Conservation (phyloP, 2,329 filamentous ascomycete genomes). For the Pseudogymnoascus sp. region DNA sequence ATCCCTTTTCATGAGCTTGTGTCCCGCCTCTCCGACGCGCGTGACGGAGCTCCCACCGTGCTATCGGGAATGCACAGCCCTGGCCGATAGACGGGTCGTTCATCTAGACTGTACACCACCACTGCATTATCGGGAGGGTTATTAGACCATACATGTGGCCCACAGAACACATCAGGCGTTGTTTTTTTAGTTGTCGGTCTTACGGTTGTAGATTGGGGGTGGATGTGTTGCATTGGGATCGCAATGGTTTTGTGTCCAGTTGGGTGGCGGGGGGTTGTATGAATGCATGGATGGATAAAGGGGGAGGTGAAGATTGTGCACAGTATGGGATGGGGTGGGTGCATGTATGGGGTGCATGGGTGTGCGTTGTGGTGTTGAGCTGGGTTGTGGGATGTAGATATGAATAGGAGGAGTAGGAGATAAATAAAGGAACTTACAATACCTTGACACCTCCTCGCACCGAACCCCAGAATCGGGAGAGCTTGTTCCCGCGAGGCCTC, state of each 20-base stretch:
- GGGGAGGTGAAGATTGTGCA: neutral
- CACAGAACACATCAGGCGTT: neutral
- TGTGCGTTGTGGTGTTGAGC: neutral
- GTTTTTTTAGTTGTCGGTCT: too few species aligned
- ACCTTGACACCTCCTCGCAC: too few species aligned
- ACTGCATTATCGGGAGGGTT: too few species aligned
- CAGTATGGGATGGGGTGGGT: neutral
- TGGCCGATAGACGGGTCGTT: too few species aligned
- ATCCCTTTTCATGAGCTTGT: too few species aligned
- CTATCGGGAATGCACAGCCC: too few species aligned
- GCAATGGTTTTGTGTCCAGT: too few species aligned
- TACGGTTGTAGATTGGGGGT: neutral
- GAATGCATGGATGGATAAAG: neutral
- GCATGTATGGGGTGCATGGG: neutral
- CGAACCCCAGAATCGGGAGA: too few species aligned
- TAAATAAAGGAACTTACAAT: neutral
- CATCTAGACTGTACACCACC: too few species aligned
- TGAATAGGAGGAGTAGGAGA: neutral
- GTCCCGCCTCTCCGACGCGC: too few species aligned
- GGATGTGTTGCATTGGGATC: neutral
- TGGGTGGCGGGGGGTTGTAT: neutral
- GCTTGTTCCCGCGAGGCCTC: too few species aligned
- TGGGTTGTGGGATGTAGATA: neutral
- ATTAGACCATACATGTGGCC: neutral
- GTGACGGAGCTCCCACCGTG: too few species aligned